Base-by-base conservation (phyloP, 345 rosid genomes). In the Aegle marmelos region DNA sequence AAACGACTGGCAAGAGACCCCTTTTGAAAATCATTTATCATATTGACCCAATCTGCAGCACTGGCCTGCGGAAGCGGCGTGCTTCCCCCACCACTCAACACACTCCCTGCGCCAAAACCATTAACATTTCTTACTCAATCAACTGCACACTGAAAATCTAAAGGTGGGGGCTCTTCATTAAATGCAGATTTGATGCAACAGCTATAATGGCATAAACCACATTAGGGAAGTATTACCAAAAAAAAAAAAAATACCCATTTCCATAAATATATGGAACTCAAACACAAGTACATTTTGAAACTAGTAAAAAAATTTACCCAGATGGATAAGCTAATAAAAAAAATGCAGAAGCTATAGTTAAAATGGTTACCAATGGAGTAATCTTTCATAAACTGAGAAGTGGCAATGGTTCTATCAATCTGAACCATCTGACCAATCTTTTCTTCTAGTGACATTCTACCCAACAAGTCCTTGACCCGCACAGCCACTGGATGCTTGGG, bases 81-180 rank as follows among this genome's bases (percentile, higher is more conserved):
- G 79, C 97, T 95, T 57, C 97, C 98, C 59, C 98, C 98, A 72
- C 97, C 99, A 86, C 98, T 92, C 80, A 93, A 63, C 48, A 93
- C 86, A 77, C 99, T 95, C 39, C 96, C 97, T 93, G 81, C 67
- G 67, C 61, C 76, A 17, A 78, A 66, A 16, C 59, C 59, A 53
- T 50, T 9, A 53, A 28, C 24, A 19, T 25, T 70, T 21, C 28
- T 7, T 2, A 3, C n/a, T 74, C 22, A 21, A 33, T 9, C 54
- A 25, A 41, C 3, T 41, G 17, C 8, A 39, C 33, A 73, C 7
- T 13, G 50, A 45, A 45, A 45, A 45, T 11, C 50, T 11, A 10
- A 45, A 45, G 50, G 50, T 13, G 50, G 4, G 17, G 1, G 50
- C 17, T 13, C 50, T 45, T 0, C 50, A 45, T 45, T 3, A 45